These are phyloP conservation scores for Geoglossum glabrum DNA, from an alignment of 495 filamentous ascomycete species.

Conservation along the genomic window DNA sequence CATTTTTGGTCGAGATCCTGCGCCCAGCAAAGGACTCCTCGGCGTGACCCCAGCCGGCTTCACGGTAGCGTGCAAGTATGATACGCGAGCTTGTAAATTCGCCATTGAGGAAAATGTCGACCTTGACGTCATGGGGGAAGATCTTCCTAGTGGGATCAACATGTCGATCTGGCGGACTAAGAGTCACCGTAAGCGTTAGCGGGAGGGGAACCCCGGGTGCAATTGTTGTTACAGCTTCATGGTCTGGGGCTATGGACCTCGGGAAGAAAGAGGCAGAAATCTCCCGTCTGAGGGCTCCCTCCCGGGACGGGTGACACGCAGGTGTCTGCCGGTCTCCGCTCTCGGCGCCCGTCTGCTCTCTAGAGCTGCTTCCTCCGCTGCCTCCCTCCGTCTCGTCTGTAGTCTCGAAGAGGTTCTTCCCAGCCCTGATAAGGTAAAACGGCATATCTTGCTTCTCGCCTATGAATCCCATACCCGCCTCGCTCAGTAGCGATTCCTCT, in stretches of 20 bases:
- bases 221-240: too few species aligned
- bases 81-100: constrained; percentile 15
- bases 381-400: not conserved
- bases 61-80: constrained; percentile 6
- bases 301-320: not conserved
- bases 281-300: not conserved
- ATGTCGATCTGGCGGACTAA: not conserved
- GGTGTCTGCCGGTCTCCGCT: not conserved
- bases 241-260: not conserved
- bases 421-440: constrained; percentile 16
- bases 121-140: constrained; percentile 14
- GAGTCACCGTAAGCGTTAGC: not conserved
- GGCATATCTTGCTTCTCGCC: constrained; percentile 14
- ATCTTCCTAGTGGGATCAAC: not conserved
- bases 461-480: constrained; percentile 7
- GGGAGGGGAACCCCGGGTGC: not conserved
- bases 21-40: constrained; percentile 16
- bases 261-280: not conserved
- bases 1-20: constrained; percentile 14
- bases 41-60: not conserved
- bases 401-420: constrained; percentile 10
- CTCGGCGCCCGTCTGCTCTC: not conserved
- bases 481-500: not conserved
- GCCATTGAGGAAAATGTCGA: constrained; percentile 28
- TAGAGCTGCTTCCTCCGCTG: not conserved